phyloP scores from a whole-genome alignment of 768 basidiomycete species.

The Cystofilobasidium ferigula region DNA sequence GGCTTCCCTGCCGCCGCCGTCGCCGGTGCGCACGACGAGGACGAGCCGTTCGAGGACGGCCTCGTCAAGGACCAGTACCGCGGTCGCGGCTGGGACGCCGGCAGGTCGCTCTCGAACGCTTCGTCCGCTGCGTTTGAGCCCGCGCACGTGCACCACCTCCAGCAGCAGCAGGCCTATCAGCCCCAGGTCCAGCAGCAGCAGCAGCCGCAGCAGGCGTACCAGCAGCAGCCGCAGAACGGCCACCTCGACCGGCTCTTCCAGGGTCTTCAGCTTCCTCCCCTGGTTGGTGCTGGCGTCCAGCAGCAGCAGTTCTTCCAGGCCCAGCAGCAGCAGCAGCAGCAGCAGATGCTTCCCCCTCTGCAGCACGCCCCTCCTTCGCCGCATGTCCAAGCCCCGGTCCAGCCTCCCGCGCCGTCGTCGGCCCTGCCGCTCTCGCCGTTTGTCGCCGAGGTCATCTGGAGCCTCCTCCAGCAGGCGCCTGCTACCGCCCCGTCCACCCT shows the following conservation, averaged over 20 bases:
- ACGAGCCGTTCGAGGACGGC: constrained; percentile 12
- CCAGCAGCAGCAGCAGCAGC: constrained; percentile 9
- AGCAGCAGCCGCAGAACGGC: constrained; percentile 6
- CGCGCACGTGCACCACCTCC: not conserved
- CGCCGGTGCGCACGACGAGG: constrained; percentile 5
- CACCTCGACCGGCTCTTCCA: constrained; percentile 23
- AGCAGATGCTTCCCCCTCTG: constrained; percentile 9
- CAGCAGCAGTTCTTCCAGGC: not conserved
- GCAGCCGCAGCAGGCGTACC: constrained; percentile 10
- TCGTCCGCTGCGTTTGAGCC: not conserved
- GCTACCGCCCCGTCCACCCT: not conserved
- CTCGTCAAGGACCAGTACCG: constrained; percentile 21
- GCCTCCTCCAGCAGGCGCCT: constrained; percentile 14
- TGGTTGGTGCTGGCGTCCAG: not conserved
- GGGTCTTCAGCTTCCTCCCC: constrained; percentile 10
- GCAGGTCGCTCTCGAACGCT: not conserved
- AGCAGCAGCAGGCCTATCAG: not conserved
- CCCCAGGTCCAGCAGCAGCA: constrained; percentile 11
- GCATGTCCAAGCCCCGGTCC: constrained; percentile 3
- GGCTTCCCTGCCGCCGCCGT: not conserved
- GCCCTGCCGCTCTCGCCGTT: constrained; percentile 22
- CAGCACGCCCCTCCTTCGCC: not conserved
- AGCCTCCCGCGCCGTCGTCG: not conserved
- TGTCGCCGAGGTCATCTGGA: constrained; percentile 19
- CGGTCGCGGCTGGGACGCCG: constrained; percentile 11